These are phyloP conservation scores for Neophaeococcomyces mojaviensis DNA, from an alignment of 2,329 filamentous ascomycete species.

Conservation along the genomic window DNA sequence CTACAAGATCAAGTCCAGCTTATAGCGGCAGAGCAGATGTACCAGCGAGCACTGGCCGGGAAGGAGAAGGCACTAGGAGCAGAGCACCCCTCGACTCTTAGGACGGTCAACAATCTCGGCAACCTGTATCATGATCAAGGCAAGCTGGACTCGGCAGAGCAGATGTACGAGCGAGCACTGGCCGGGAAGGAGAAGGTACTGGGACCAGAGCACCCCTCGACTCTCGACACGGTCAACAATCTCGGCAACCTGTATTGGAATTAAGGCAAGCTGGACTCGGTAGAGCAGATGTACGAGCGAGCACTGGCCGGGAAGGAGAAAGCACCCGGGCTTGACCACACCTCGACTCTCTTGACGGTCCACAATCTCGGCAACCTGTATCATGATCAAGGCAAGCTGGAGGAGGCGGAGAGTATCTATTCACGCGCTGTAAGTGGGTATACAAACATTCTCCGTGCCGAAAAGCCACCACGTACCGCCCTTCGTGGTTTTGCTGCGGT, in stretches of 20 bases:
- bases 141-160: constrained; percentile 19
- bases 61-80: constrained; percentile 20
- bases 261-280: constrained; percentile 23
- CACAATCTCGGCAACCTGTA: no score
- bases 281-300: constrained; percentile 22
- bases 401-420: no score
- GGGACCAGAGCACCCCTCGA: no score
- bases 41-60: constrained; percentile 21
- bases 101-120: constrained; percentile 24
- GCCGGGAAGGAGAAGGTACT: constrained; percentile 11
- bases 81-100: constrained; percentile 23
- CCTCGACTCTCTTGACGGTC: no score
- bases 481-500: no score
- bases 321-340: no score
- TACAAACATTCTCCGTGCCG: no score
- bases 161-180: constrained; percentile 22
- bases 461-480: no score
- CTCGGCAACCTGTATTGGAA: constrained; percentile 22
- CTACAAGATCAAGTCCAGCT: constrained; percentile 13
- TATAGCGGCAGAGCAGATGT: constrained; percentile 23
- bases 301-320: no score
- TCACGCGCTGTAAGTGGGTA: no score
- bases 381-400: no score
- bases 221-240: constrained; percentile 23
- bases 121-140: no score